phyloP scores from a whole-genome alignment of 371 early-diverging fungal genomes.

The Syncephalis fuscata region DNA sequence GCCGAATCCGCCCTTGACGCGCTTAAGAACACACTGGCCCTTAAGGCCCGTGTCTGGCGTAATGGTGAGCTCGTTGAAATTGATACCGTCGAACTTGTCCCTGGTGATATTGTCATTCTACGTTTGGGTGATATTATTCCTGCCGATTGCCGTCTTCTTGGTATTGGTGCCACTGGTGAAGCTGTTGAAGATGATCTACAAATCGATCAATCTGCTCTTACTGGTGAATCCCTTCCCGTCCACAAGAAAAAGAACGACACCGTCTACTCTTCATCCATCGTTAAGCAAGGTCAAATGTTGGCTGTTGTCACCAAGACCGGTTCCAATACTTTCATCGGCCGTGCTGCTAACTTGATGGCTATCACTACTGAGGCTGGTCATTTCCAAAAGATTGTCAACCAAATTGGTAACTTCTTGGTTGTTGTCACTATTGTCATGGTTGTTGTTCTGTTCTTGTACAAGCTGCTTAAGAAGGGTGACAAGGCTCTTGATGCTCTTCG shows the following conservation, averaged over 20 bases:
- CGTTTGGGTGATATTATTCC: slow-evolving; percentile 90
- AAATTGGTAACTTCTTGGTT: slow-evolving; percentile 86
- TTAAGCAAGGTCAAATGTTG: slow-evolving; percentile 74
- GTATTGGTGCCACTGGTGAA: slow-evolving; percentile 68
- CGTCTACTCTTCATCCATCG: slow-evolving; percentile 67
- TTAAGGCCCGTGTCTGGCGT: slow-evolving; percentile 64
- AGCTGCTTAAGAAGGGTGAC: slow-evolving; percentile 9
- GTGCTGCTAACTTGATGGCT: slow-evolving; percentile 73
- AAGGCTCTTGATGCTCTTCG: slow-evolving; percentile 45
- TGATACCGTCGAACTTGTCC: slow-evolving; percentile 58
- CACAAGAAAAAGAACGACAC: slow-evolving; percentile 62
- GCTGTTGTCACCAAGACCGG: slow-evolving; percentile 78
- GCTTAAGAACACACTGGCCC: slow-evolving; percentile 50
- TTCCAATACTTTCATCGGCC: slow-evolving; percentile 71
- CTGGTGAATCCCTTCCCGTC: slow-evolving; percentile 86
- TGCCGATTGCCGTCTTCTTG: slow-evolving; percentile 79
- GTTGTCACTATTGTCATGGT: slow-evolving; percentile 66
- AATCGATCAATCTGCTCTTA: slow-evolving; percentile 91
- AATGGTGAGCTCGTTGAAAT: slow-evolving; percentile 64
- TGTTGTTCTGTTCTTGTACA: slow-evolving; percentile 49
- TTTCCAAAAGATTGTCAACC: slow-evolving; percentile 80
- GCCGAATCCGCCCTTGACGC: slow-evolving; percentile 85
- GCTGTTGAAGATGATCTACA: slow-evolving; percentile 54
- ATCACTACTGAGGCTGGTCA: slow-evolving; percentile 69
- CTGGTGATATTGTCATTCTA: slow-evolving; percentile 80